phyloP scores from a whole-genome alignment of 371 early-diverging fungal species.

The Blastocladiella emersonii region DNA sequence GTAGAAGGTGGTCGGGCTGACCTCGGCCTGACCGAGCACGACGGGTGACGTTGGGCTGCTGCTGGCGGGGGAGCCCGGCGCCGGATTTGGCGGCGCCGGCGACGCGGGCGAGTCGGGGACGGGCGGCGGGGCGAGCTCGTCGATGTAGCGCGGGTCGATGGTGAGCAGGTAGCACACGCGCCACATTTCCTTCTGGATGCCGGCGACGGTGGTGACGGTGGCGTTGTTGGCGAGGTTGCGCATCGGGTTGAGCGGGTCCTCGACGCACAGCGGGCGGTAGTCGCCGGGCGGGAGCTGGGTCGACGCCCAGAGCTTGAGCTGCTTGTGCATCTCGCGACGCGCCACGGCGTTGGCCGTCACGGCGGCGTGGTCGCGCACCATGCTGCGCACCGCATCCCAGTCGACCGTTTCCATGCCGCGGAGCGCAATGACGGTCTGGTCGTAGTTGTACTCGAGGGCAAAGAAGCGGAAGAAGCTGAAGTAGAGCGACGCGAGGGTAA shows the following conservation, averaged over 20 bases:
- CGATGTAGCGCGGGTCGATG: neutral
- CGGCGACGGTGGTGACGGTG: neutral
- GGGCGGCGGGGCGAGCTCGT: too few species aligned
- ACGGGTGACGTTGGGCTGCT: too few species aligned
- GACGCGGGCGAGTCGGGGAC: too few species aligned
- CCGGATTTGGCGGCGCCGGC: too few species aligned
- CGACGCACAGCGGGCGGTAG: neutral
- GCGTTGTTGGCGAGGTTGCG: neutral
- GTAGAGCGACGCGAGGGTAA: neutral
- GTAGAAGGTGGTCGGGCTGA: neutral
- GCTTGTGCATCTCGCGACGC: neutral
- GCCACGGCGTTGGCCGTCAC: neutral
- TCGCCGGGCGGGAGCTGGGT: neutral
- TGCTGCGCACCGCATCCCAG: constrained; percentile 2
- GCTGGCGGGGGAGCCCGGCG: too few species aligned
- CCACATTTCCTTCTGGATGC: neutral
- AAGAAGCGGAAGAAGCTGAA: neutral
- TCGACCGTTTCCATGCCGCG: neutral
- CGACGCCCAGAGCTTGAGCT: neutral
- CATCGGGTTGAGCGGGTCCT: neutral
- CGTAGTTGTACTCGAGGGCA: neutral
- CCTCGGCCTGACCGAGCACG: too few species aligned
- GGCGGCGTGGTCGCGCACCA: neutral
- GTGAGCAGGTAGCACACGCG: neutral
- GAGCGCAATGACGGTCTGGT: neutral